These are phyloP conservation scores for Annulohypoxylon nitens DNA, from an alignment of 495 filamentous ascomycete species.

Conservation along the genomic window DNA sequence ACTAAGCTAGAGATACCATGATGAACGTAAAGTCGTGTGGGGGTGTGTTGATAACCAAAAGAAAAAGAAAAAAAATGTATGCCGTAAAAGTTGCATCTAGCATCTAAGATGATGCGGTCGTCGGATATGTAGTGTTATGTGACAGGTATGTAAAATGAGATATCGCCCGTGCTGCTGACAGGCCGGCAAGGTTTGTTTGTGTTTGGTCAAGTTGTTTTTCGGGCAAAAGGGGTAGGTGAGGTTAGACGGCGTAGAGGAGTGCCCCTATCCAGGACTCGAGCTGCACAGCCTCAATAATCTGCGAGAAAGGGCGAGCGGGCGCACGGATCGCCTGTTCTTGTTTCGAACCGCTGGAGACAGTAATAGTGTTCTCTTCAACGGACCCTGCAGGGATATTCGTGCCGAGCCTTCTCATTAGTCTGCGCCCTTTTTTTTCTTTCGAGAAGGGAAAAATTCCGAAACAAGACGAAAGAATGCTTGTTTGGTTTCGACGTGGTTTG, in stretches of 20 bases:
- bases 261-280: slow-evolving; percentile 1
- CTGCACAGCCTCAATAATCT: slow-evolving; percentile 9
- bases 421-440: background rate
- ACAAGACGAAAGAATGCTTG: slow-evolving; percentile 32
- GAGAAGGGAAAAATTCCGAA: slow-evolving; percentile 30
- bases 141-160: slow-evolving; percentile 20
- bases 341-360: slow-evolving; percentile 26
- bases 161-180: slow-evolving; percentile 16
- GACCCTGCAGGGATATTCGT: slow-evolving; percentile 35
- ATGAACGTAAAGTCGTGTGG: slow-evolving; percentile 14
- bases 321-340: slow-evolving; percentile 15
- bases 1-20: slow-evolving; percentile 16
- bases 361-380: slow-evolving; percentile 15
- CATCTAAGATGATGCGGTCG: background rate
- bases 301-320: background rate
- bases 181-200: slow-evolving; percentile 6
- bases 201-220: background rate
- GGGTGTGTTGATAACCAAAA: background rate
- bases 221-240: background rate
- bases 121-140: background rate
- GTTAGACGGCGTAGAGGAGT: background rate
- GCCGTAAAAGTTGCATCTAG: slow-evolving; percentile 8
- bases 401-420: slow-evolving; percentile 34
- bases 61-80: slow-evolving; percentile 17
- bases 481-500: background rate